Conservation (phyloP, 371 early-diverging fungal genomes). For the Vittaforma corneae region DNA sequence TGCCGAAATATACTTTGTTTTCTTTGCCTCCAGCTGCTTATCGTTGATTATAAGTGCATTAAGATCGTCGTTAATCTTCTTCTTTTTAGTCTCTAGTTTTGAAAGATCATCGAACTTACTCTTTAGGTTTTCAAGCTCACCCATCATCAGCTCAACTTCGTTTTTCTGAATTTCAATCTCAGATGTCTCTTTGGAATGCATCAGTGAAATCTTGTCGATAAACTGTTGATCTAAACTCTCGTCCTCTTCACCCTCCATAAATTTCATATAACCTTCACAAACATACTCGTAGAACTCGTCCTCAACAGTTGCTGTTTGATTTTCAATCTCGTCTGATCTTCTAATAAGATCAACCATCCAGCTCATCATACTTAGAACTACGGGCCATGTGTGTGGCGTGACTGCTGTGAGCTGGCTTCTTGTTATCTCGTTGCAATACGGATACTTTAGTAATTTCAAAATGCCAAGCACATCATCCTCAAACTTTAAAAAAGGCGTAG, state of each 20-base stretch:
- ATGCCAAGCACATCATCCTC: conserved; percentile 73
- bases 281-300: conserved; percentile 53
- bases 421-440: conserved; percentile 72
- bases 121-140: neutral
- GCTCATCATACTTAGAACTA: conserved; percentile 68
- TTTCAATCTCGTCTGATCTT: conserved; percentile 9
- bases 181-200: conserved; percentile 29
- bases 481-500: conserved; percentile 63
- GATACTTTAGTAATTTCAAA: conserved; percentile 71
- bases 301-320: conserved; percentile 13
- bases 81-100: conserved; percentile 42
- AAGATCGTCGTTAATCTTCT: conserved; percentile 44
- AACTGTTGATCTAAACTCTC: conserved; percentile 30
- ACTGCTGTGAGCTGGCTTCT: conserved; percentile 70
- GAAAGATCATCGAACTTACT: neutral
- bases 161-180: conserved; percentile 25
- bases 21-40: conserved; percentile 49
- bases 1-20: conserved; percentile 43
- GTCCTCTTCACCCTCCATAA: conserved; percentile 56
- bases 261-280: conserved; percentile 55
- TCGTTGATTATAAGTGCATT: conserved; percentile 40
- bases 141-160: conserved; percentile 18
- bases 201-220: conserved; percentile 31
- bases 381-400: conserved; percentile 74
- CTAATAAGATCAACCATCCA: conserved; percentile 76